Percentiles rank a stretch among this genome's conserved stretches.
These are phyloP conservation scores for Lathyrus oleraceus DNA, from an alignment of 306 rosid species.

Conservation along the genomic window DNA sequence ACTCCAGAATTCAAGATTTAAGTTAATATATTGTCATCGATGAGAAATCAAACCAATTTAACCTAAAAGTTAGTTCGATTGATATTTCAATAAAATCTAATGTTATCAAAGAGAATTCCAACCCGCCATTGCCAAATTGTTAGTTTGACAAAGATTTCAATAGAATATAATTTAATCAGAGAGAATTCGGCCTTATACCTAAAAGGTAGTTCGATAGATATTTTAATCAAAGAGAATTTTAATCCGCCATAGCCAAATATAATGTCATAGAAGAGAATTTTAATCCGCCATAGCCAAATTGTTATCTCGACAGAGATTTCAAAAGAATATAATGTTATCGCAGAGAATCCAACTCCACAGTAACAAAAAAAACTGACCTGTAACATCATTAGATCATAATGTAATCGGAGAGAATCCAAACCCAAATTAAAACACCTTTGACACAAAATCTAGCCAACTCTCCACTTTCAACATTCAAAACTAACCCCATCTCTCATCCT, in stretches of 20 bases:
- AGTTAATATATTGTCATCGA: no score
- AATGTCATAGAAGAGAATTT: background rate
- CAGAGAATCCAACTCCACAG: background rate
- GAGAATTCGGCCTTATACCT: background rate
- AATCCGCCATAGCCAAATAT: background rate
- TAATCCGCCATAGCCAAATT: background rate
- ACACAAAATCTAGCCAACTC: slow-evolving; percentile 38
- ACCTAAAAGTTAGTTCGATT: background rate
- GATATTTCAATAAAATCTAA: background rate
- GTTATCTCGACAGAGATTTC: background rate
- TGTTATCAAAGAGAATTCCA: background rate
- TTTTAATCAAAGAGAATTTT: background rate
- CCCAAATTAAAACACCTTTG: background rate
- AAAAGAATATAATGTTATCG: background rate
- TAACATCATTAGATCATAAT: background rate
- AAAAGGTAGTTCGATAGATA: background rate
- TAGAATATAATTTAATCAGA: background rate
- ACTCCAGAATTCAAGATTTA: no score
- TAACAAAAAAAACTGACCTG: background rate
- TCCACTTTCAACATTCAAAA: background rate
- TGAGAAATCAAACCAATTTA: no score
- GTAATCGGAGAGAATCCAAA: background rate
- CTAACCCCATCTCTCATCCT: background rate
- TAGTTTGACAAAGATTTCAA: background rate
- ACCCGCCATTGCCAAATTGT: background rate